These are phyloP conservation scores for Paecilomyces dactylethromorphus DNA, from an alignment of 2,329 filamentous ascomycete genomes.

Conservation along the genomic window DNA sequence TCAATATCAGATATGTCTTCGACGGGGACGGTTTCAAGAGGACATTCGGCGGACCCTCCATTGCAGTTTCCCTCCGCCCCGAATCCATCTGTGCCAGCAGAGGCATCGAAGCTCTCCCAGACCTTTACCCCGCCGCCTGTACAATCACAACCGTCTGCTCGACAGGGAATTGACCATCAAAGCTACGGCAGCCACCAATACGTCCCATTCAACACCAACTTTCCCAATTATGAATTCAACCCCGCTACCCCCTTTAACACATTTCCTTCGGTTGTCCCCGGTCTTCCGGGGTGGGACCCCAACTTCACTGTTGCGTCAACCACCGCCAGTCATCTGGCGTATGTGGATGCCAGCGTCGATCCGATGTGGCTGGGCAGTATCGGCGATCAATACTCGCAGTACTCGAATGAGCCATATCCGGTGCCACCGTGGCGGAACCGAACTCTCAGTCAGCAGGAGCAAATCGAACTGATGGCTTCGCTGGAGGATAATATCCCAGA, in stretches of 20 bases:
- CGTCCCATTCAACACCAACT: slow-evolving; percentile 13
- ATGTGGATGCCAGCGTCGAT: slow-evolving; percentile 26
- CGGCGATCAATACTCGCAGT: slow-evolving; percentile 42
- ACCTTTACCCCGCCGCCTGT: slow-evolving; percentile 8
- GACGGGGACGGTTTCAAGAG: slow-evolving; percentile 27
- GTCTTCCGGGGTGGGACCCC: slow-evolving; percentile 36
- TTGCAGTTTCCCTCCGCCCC: slow-evolving; percentile 16
- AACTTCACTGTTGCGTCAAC: slow-evolving; percentile 32
- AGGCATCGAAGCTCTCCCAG: slow-evolving; percentile 13
- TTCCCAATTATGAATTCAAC: slow-evolving; percentile 24
- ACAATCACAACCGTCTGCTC: slow-evolving; percentile 9
- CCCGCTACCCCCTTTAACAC: slow-evolving; percentile 32
- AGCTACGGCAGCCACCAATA: slow-evolving; percentile 15
- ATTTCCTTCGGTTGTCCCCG: slow-evolving; percentile 34
- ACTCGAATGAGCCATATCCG: slow-evolving; percentile 40
- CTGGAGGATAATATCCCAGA: slow-evolving; percentile 56
- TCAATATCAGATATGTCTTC: slow-evolving; percentile 13
- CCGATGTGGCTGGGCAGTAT: slow-evolving; percentile 39
- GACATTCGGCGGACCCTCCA: slow-evolving; percentile 25
- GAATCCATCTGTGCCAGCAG: slow-evolving; percentile 11
- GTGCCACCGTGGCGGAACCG: slow-evolving; percentile 51
- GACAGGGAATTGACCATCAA: slow-evolving; percentile 1
- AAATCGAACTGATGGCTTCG: slow-evolving; percentile 73
- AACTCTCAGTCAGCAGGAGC: slow-evolving; percentile 70
- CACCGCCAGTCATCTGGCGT: slow-evolving; percentile 27